Evolutionary conservation across 2,329 filamentous ascomycete species (phyloP).

Genomic region (Colletotrichum simmondsii): DNA sequence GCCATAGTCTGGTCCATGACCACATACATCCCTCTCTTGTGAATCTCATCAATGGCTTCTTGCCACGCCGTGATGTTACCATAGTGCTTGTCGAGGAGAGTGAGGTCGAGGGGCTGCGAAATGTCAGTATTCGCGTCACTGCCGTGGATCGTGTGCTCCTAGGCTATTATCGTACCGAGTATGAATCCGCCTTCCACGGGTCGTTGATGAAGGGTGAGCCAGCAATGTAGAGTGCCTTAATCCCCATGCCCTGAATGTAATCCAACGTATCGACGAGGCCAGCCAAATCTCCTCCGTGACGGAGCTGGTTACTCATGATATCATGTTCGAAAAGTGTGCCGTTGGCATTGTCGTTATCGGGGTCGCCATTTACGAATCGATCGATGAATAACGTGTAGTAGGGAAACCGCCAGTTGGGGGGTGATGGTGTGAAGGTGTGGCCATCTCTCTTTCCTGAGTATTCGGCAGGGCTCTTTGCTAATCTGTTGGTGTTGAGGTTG

Average conservation of each 20-base stretch:
- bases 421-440: constrained; percentile 64
- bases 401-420: constrained; percentile 72
- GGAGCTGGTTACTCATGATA: constrained; percentile 68
- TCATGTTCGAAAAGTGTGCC: constrained; percentile 71
- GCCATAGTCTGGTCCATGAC: constrained; percentile 73
- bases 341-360: constrained; percentile 72
- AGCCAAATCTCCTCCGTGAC: constrained; percentile 69
- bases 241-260: constrained; percentile 73
- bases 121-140: constrained; percentile 37
- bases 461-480: constrained; percentile 64
- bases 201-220: constrained; percentile 73
- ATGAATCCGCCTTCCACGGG: constrained; percentile 72
- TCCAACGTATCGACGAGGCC: constrained; percentile 70
- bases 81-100: constrained; percentile 71
- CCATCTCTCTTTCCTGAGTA: constrained; percentile 68
- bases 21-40: constrained; percentile 72
- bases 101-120: constrained; percentile 64
- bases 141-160: background rate
- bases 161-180: constrained; percentile 49
- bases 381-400: constrained; percentile 75
- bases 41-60: constrained; percentile 67
- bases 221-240: constrained; percentile 71
- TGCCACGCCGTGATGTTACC: constrained; percentile 70
- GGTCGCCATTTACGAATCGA: constrained; percentile 73
- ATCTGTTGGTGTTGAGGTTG: constrained; percentile 70